These are phyloP conservation scores for Aspergillus cavernicola DNA, from an alignment of 495 filamentous ascomycete species.

Conservation along the genomic window DNA sequence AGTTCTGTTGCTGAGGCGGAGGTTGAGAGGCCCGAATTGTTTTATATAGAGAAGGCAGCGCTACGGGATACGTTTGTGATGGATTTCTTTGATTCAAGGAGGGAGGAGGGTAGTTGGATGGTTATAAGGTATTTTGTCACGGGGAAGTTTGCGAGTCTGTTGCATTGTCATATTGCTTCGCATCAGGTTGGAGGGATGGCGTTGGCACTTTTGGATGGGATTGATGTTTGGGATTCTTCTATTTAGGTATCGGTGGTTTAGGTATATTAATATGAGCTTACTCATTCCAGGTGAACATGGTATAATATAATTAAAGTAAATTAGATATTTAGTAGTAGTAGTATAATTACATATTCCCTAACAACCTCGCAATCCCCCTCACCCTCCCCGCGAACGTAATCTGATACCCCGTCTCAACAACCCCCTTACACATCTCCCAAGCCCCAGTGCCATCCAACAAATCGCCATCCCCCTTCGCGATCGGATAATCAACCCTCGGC, in stretches of 20 bases:
- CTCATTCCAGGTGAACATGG: too few relatives aligned
- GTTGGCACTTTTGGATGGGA: slow-evolving; percentile 46
- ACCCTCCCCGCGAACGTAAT: slow-evolving; percentile 45
- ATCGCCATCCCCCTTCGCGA: slow-evolving; percentile 46
- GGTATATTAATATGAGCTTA: too few relatives aligned
- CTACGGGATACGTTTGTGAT: slow-evolving; percentile 43
- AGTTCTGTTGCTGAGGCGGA: slow-evolving; percentile 40
- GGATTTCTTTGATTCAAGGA: slow-evolving; percentile 11
- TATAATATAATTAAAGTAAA: too few relatives aligned
- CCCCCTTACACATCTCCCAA: slow-evolving; percentile 58
- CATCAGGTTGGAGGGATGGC: slow-evolving; percentile 49
- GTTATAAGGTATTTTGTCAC: slow-evolving; percentile 48
- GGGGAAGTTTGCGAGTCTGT: slow-evolving; percentile 46
- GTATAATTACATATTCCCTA: slow-evolving; percentile 38
- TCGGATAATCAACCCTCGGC: slow-evolving; percentile 73
- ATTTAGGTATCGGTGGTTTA: too few relatives aligned
- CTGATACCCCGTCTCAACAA: slow-evolving; percentile 62
- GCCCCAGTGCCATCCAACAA: slow-evolving; percentile 49
- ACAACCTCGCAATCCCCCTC: slow-evolving; percentile 45
- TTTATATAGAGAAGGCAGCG: slow-evolving; percentile 40
- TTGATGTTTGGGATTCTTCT: slow-evolving; percentile 39
- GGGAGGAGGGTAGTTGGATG: slow-evolving; percentile 36
- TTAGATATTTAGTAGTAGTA: too few relatives aligned
- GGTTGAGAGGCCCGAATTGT: slow-evolving; percentile 32
- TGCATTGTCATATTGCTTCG: slow-evolving; percentile 53